phyloP scores from a whole-genome alignment of 768 basidiomycete genomes.

The Pleurotus giganteus region DNA sequence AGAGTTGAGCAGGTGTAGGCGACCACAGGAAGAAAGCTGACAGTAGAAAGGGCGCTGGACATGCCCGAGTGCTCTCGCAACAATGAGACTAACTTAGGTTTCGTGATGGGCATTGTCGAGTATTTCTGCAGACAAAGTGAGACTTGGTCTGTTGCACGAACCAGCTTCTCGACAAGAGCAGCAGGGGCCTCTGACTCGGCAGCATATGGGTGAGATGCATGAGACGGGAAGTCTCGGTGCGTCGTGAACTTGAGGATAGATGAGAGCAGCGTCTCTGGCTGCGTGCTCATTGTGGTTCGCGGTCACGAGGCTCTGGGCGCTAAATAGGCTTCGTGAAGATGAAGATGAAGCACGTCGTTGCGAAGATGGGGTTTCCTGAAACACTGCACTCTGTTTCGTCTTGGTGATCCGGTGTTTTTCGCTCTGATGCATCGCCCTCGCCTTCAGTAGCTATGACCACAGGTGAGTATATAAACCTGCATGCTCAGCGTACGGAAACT shows the following conservation, averaged over 20 bases:
- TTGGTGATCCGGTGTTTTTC: background rate
- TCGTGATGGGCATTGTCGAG: slow-evolving; percentile 47
- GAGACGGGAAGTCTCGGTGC: slow-evolving; percentile 31
- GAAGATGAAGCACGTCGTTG: background rate
- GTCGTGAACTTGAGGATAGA: slow-evolving; percentile 37
- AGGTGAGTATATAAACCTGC: slow-evolving; percentile 29
- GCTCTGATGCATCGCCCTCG: background rate
- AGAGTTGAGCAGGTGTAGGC: slow-evolving; percentile 13
- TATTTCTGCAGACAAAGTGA: slow-evolving; percentile 53
- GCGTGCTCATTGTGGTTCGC: slow-evolving; percentile 5
- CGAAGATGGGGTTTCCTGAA: background rate
- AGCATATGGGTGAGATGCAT: slow-evolving; percentile 45
- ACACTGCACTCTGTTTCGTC: slow-evolving; percentile 1
- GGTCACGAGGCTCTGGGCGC: slow-evolving; percentile 1
- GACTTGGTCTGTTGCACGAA: slow-evolving; percentile 50
- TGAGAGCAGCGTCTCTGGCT: slow-evolving; percentile 37
- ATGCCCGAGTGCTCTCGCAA: slow-evolving; percentile 62
- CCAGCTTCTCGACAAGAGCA: slow-evolving; percentile 46
- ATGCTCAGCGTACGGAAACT: slow-evolving; percentile 11
- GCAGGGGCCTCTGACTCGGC: slow-evolving; percentile 38
- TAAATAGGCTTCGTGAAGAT: too few relatives aligned
- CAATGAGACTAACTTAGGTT: slow-evolving; percentile 66
- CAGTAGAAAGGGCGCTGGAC: slow-evolving; percentile 49
- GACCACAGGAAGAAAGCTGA: slow-evolving; percentile 30
- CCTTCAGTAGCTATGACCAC: background rate